Evolutionary conservation across 129 eudicot genomes (phyloP), one percentile per base, ranked within the genome.

Genomic region (Tagetes erecta): DNA sequence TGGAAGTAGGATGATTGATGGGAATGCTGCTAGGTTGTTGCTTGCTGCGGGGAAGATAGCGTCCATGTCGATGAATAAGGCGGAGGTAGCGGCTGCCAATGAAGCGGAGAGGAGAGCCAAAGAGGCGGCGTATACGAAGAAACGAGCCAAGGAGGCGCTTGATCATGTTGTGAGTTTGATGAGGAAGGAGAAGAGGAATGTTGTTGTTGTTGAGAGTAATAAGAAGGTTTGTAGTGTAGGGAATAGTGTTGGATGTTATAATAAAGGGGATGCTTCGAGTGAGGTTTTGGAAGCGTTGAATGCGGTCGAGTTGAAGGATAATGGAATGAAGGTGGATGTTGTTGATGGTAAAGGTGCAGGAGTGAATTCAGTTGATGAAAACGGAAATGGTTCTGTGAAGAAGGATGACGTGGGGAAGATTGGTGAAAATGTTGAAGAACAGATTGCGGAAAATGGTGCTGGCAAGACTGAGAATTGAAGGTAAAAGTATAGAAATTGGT

Each of bases 261-360:
- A 76, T 39, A 85, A 86, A 70, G 67, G 71, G 8, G 89, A 87
- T 80, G 53, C 58, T 50, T 80, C 89, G 1, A 73, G 49, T 76
- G 91, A 83, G 69, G 91, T 87, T 37, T 64, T 86, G 77, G 87
- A 81, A 0, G 87, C 87, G 2, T 35, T 86, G 83, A 87, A 86
- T 72, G 89, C 86, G 0, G 97, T 91, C 55, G 97, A 84, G 68
- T 82, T 87, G 86, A 84, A 77, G 51, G 94, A 86, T 72, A 81
- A 70, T 34, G 80, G 68, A 70, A 50, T 45, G 41, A 42, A 31
- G 72, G 3, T 52, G 30, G 5, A 30, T 2, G 60, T 67, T 40
- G 77, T 6, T 46, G 65, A 41, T 84, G 72, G 74, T 7, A 71
- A 53, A 67, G 82, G 68, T 45, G 66, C 73, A 10, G 62, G 60